Evolutionary conservation across 2,329 filamentous ascomycete species (phyloP).

Genomic region (Cercospora canescens): DNA sequence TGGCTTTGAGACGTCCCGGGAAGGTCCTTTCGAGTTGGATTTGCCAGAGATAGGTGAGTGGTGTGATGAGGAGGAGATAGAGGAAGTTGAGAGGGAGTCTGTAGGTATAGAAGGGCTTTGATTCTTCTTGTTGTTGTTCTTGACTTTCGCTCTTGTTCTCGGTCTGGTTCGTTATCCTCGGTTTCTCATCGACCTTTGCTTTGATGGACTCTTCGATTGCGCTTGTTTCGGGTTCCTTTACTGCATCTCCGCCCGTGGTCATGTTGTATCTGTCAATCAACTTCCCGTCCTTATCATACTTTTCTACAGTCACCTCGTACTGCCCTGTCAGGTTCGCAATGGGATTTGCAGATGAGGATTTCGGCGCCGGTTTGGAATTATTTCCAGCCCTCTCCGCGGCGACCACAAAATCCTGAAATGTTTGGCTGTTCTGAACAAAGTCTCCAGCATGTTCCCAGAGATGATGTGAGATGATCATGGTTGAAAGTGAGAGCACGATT

Average conservation of each 20-base stretch:
- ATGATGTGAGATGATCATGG: not conserved
- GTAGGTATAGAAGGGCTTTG: constrained; percentile 11
- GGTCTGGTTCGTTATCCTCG: not conserved
- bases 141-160: not conserved
- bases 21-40: constrained; percentile 23
- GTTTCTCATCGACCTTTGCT: not conserved
- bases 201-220: not conserved
- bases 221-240: not conserved
- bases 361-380: not conserved
- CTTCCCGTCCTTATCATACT: not conserved
- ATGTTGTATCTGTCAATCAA: not conserved
- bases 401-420: not conserved
- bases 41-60: constrained; percentile 20
- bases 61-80: constrained; percentile 4
- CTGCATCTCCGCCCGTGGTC: not conserved
- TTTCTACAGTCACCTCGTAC: not conserved
- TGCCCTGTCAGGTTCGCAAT: not conserved
- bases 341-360: not conserved
- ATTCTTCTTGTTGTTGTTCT: not conserved
- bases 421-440: not conserved
- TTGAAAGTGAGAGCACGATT: not conserved
- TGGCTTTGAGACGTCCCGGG: constrained; percentile 4
- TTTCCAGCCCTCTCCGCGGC: not conserved
- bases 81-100: constrained; percentile 8
- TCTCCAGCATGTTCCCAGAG: not conserved